Percentiles rank a stretch among this genome's conserved stretches.
Evolutionary conservation across 208 protist genomes (phyloP).

Genomic region (Leptomonas seymouri): DNA sequence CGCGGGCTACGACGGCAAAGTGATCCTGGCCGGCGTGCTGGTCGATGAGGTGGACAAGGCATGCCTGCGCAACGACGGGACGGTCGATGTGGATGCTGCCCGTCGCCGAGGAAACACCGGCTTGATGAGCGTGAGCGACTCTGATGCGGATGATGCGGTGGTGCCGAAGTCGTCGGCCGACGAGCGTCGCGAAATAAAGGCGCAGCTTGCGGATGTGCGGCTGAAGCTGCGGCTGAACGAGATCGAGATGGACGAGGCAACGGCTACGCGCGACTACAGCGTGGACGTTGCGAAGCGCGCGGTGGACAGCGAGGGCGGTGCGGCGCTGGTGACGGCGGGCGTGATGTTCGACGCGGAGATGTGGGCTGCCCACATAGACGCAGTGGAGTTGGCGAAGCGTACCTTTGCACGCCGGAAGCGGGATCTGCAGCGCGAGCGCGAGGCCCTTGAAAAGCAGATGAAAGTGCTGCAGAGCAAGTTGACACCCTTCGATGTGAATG

Average conservation of each 20-base stretch:
- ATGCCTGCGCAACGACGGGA: conserved; percentile 31
- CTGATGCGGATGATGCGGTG: conserved; percentile 13
- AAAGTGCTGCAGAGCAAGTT: conserved; percentile 13
- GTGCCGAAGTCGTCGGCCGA: conserved; percentile 9
- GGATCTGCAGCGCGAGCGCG: conserved; percentile 17
- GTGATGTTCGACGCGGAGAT: conserved; percentile 18
- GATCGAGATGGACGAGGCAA: conserved; percentile 21
- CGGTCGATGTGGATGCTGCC: conserved; percentile 21
- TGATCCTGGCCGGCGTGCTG: conserved; percentile 24
- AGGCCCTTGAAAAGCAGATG: conserved; percentile 12
- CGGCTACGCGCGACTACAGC: conserved; percentile 14
- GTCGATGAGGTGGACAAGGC: conserved; percentile 23
- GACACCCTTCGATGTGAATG: background rate
- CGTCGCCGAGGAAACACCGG: conserved; percentile 1
- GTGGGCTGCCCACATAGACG: conserved; percentile 28
- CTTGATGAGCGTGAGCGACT: conserved; percentile 23
- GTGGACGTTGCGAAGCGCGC: conserved; percentile 8
- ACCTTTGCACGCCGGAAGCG: conserved; percentile 6
- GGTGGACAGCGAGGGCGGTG: conserved; percentile 2
- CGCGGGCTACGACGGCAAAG: conserved; percentile 20
- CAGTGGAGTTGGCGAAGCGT: conserved; percentile 15
- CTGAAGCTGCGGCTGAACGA: conserved; percentile 23
- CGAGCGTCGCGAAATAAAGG: conserved; percentile 18
- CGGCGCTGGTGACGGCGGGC: conserved; percentile 1
- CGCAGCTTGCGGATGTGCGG: conserved; percentile 18